Percentiles rank a stretch among this genome's conserved stretches.
Evolutionary conservation across 1,139 yeast species (phyloP).

Genomic region (Kodamaea sp.): DNA sequence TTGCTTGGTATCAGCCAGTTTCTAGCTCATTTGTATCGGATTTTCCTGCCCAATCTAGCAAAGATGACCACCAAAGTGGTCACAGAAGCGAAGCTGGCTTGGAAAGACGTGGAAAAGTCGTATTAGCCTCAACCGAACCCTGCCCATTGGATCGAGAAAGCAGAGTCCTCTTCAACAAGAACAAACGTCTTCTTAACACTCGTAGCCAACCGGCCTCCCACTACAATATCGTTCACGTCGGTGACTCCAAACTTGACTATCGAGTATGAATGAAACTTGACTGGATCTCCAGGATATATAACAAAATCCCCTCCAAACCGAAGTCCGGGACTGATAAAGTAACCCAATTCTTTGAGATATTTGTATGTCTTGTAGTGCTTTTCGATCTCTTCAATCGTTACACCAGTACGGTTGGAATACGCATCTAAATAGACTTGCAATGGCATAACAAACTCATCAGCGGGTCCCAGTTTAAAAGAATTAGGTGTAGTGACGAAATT

Average conservation of each 20-base stretch:
- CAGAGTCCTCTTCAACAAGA: constrained; percentile 45
- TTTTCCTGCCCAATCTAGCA: no score
- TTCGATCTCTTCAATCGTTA: neutral
- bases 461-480: neutral
- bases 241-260: constrained; percentile 58
- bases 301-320: constrained; percentile 88
- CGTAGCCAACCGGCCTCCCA: constrained; percentile 88
- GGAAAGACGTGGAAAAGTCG: no score
- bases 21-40: no score
- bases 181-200: constrained; percentile 88
- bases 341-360: constrained; percentile 45
- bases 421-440: neutral
- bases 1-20: neutral
- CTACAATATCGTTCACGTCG: constrained; percentile 56
- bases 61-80: no score
- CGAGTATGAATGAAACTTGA: constrained; percentile 83
- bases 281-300: constrained; percentile 93
- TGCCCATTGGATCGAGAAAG: constrained; percentile 76
- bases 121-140: constrained; percentile 67
- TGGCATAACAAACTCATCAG: neutral
- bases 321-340: constrained; percentile 74
- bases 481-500: constrained; percentile 8
- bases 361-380: constrained; percentile 15
- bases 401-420: neutral
- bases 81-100: no score